Evolutionary conservation across 345 rosid genomes (phyloP).

Genomic region (Syzygium grande): DNA sequence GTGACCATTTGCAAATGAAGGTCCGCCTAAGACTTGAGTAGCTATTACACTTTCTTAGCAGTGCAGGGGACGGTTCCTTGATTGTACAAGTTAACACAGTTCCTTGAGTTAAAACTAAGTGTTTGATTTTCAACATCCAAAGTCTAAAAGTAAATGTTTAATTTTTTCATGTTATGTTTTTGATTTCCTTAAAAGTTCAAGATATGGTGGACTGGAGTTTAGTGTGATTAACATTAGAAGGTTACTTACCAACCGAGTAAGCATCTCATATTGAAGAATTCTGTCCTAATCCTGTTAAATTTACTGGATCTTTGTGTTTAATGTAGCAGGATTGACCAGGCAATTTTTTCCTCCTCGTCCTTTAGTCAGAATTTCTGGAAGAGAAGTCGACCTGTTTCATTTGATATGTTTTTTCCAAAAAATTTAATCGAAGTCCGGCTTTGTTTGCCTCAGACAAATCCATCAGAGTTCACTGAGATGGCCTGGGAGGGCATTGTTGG

Average conservation of each 20-base stretch:
- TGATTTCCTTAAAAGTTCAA: not conserved
- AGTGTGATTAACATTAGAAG: not conserved
- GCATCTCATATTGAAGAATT: not conserved
- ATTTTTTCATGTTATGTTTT: not conserved
- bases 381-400: not conserved
- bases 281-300: not conserved
- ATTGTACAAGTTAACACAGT: not conserved
- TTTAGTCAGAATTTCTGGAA: not conserved
- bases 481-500: slow-evolving; percentile 81
- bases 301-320: not conserved
- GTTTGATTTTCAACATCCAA: not conserved
- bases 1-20: not conserved
- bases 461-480: slow-evolving; percentile 70
- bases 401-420: not conserved
- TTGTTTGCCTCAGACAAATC: slow-evolving; percentile 30
- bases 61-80: not conserved
- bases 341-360: not conserved
- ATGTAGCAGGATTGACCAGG: not conserved
- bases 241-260: not conserved
- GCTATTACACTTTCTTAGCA: not conserved
- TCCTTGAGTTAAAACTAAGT: not conserved
- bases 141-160: not conserved
- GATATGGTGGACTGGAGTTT: not conserved
- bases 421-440: not conserved
- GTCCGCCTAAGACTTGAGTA: not conserved